Base-by-base conservation (phyloP, 2,329 filamentous ascomycete species). In the Plenodomus tracheiphilus region DNA sequence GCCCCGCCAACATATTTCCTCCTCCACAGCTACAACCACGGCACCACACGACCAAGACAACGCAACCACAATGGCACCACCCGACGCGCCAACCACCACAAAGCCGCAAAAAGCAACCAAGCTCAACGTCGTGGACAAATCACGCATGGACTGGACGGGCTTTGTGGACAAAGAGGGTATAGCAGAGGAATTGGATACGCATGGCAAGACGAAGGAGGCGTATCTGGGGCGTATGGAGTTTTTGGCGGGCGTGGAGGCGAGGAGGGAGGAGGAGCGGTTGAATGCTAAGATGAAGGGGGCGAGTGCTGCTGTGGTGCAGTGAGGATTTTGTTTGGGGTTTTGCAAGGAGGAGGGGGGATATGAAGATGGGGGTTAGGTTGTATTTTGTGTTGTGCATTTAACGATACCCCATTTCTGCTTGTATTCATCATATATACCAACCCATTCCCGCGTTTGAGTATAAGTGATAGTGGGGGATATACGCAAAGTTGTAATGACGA, bases 41-140 rank as follows among this genome's bases (percentile, higher is more conserved):
- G 15, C 28, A 32, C 28, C 21, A 15, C 15, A 25, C 19, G 37
- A 50, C 10, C 58, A 61, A 32, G 56, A 56, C 41, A 52, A 58
- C 32, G 6, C 22, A 32, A 32, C 7, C 13, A 7, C 28, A 6
- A 41, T 61, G 48, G 43, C 67, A 0, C 46, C 54, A 2, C 28
- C 53, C 4, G 58, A 59, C 15, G 43, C 45, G 10, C 48, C 50
- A 7, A 53, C 47, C 16, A 46, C 51, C 3, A 47, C 47, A 16
- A 60, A 56, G 20, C 52, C 51, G 53, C 75, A 64, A 59, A 78
- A 71, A 72, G 80, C 61, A 18, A 79, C 81, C 49, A 86, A 85
- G 62, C 79, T 87, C 71, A 86, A 85, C 56, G 85, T 84, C 0
- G 82, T 87, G 41, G 83, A 85, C 69, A 87, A 86, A 69, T 85